Evolutionary conservation across 2,329 filamentous ascomycete species (phyloP).

Genomic region (Microdochium bolleyi): DNA sequence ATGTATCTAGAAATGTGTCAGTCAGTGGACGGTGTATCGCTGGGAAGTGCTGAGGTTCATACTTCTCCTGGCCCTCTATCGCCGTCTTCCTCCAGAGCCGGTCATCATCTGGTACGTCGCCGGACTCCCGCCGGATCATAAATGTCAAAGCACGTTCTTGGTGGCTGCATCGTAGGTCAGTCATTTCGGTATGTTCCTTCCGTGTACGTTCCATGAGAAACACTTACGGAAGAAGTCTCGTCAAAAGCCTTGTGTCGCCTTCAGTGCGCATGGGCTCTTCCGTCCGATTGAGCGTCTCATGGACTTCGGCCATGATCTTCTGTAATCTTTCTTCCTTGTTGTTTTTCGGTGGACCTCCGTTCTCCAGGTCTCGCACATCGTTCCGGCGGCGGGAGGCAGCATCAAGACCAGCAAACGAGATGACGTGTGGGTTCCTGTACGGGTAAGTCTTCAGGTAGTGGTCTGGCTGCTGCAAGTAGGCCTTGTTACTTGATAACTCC

Average conservation of each 20-base stretch:
- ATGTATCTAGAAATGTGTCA: conserved; percentile 16
- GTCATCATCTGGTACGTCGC: conserved; percentile 18
- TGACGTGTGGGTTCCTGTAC: conserved; percentile 23
- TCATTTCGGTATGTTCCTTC: background rate
- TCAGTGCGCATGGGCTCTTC: background rate
- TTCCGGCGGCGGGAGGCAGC: conserved; percentile 5
- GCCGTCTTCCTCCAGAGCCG: conserved; percentile 21
- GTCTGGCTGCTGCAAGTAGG: conserved; percentile 25
- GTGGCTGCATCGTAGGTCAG: conserved; percentile 18
- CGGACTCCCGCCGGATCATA: conserved; percentile 28
- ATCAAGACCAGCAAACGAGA: conserved; percentile 13
- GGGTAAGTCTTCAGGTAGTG: conserved; percentile 8
- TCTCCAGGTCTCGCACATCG: conserved; percentile 4
- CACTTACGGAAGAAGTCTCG: conserved; percentile 14
- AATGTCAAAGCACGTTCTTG: conserved; percentile 28
- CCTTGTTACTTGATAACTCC: conserved; percentile 16
- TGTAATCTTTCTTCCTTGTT: conserved; percentile 4
- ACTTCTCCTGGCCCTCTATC: conserved; percentile 17
- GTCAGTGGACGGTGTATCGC: background rate
- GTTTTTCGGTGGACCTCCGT: conserved; percentile 4
- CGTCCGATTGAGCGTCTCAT: background rate
- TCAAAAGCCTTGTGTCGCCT: background rate
- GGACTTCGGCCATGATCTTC: conserved; percentile 4
- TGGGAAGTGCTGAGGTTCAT: conserved; percentile 4
- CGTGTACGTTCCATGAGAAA: background rate